phyloP scores from a whole-genome alignment of 495 filamentous ascomycete genomes.

The Annulohypoxylon maeteangense region DNA sequence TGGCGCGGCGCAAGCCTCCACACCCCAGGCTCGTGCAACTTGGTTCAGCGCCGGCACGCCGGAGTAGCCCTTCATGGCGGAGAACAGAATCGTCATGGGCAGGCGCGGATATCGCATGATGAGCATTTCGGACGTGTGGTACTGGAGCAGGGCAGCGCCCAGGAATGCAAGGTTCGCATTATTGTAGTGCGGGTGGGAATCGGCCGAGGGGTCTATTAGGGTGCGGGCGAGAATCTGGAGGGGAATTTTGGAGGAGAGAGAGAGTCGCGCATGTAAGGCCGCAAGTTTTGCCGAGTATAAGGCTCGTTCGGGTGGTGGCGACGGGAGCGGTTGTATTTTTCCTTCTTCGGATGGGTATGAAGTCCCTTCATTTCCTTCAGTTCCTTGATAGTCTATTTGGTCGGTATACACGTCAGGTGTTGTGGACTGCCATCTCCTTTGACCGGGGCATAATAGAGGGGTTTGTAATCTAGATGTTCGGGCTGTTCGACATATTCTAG shows the following conservation, averaged over 20 bases:
- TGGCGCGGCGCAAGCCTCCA: conserved; percentile 82
- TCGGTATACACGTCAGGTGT: conserved; percentile 10
- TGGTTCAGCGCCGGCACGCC: conserved; percentile 75
- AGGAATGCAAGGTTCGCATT: conserved; percentile 83
- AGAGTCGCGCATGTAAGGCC: conserved; percentile 90
- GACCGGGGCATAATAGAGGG: conserved; percentile 22
- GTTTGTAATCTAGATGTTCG: conserved; percentile 42
- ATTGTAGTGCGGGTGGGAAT: conserved; percentile 78
- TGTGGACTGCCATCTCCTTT: conserved; percentile 50
- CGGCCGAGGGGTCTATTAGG: conserved; percentile 85
- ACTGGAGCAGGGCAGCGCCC: conserved; percentile 82
- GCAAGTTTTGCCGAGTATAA: conserved; percentile 86
- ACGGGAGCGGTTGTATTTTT: conserved; percentile 57
- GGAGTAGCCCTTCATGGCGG: conserved; percentile 83
- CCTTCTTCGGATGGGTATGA: not conserved
- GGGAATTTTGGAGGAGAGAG: conserved; percentile 82
- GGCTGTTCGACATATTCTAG: conserved; percentile 39
- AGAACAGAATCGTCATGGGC: conserved; percentile 81
- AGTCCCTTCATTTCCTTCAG: too few relatives aligned
- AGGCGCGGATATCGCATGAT: conserved; percentile 88
- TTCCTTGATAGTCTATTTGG: not conserved
- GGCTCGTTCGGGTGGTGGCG: conserved; percentile 75
- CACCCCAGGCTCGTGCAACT: conserved; percentile 86
- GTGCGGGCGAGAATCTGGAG: conserved; percentile 85
- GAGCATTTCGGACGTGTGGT: conserved; percentile 88